Evolutionary conservation across 495 filamentous ascomycete genomes (phyloP).

Genomic region (Tuber microsphaerosporum): DNA sequence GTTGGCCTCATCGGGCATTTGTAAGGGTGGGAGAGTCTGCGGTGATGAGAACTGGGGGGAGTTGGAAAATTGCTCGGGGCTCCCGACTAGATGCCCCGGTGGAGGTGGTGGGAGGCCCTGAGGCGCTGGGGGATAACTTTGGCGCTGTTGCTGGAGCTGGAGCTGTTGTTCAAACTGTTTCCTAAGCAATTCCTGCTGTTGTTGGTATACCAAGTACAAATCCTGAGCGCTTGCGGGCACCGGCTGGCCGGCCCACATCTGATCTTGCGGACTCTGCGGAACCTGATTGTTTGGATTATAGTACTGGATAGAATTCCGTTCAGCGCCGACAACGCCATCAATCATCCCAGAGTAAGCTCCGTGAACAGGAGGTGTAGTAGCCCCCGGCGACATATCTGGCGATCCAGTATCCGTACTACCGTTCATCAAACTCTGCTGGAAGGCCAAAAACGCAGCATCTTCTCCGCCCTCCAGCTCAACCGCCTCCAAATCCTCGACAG

Average conservation of each 20-base stretch:
- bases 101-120: neutral
- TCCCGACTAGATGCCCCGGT: neutral
- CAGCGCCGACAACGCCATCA: neutral
- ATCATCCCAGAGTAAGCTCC: neutral
- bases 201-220: neutral
- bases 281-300: conserved; percentile 2
- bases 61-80: neutral
- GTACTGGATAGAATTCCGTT: neutral
- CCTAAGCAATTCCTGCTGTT: neutral
- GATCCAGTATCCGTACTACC: neutral
- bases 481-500: conserved; percentile 12
- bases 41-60: neutral
- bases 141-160: neutral
- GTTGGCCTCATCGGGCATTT: neutral
- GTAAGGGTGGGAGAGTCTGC: neutral
- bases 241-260: neutral
- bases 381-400: neutral
- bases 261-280: neutral
- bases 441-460: neutral
- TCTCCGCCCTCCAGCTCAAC: conserved; percentile 18
- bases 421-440: neutral
- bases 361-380: neutral
- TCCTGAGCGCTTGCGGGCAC: neutral
- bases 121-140: neutral
- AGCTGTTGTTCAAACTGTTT: neutral